These are phyloP conservation scores for Aegilops speltoides DNA, from an alignment of 176 grass and related monocot genomes.

Conservation along the genomic window DNA sequence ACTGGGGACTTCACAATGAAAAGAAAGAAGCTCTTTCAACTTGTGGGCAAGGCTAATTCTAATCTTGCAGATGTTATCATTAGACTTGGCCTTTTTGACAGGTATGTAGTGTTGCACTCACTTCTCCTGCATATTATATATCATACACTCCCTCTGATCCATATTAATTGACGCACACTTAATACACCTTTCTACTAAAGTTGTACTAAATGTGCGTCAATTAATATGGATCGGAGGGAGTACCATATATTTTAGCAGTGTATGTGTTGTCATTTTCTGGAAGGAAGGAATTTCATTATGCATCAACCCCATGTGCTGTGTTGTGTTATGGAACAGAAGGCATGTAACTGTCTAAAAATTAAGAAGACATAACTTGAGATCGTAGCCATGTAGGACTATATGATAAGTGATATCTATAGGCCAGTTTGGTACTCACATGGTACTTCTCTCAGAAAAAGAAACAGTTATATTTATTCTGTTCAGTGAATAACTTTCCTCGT, in stretches of 20 bases:
- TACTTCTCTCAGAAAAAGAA: not conserved
- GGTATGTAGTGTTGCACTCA: conserved; percentile 30
- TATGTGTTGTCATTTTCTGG: not conserved
- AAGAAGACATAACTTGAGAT: conserved; percentile 5
- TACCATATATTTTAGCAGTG: not conserved
- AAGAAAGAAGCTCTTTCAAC: conserved; percentile 98
- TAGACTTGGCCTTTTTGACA: conserved; percentile 94
- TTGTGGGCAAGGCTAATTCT: conserved; percentile 92
- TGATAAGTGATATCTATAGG: not conserved
- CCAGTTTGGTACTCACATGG: not conserved
- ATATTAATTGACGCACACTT: too few relatives aligned
- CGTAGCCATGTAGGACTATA: not conserved
- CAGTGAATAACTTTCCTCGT: not conserved
- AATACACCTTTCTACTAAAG: too few relatives aligned
- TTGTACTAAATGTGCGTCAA: too few relatives aligned
- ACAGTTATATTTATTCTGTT: not conserved
- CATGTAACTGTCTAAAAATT: not conserved
- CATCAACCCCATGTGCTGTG: not conserved
- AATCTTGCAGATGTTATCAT: conserved; percentile 92
- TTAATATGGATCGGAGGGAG: too few relatives aligned
- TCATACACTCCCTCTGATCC: not conserved
- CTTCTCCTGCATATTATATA: not conserved
- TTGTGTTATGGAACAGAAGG: not conserved
- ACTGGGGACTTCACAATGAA: conserved; percentile 89
- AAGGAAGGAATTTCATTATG: conserved; percentile 13